These are phyloP conservation scores for Miscanthus sacchariflorus DNA, from an alignment of 202 grass and related monocot genomes.

Conservation along the genomic window DNA sequence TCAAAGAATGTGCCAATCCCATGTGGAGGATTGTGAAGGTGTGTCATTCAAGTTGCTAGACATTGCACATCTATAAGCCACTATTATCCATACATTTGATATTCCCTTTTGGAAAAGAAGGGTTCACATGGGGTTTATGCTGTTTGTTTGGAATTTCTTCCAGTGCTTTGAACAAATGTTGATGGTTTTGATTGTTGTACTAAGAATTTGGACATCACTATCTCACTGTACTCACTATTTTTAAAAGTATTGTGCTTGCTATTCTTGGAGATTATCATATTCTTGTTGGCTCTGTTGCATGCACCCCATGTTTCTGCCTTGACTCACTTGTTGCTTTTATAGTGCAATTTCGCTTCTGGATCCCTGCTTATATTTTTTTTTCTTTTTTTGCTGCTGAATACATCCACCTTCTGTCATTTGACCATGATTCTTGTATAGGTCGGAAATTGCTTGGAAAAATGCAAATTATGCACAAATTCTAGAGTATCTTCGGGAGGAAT, in stretches of 20 bases:
- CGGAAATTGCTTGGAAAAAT: constrained; percentile 99
- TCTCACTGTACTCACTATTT: neutral
- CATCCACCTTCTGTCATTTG: neutral
- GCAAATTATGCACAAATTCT: constrained; percentile 92
- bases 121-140: neutral
- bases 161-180: constrained; percentile 19
- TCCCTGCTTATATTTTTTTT: neutral
- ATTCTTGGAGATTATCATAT: neutral
- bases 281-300: neutral
- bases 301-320: neutral
- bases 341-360: constrained; percentile 19
- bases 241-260: neutral
- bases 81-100: neutral
- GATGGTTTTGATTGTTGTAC: constrained; percentile 1
- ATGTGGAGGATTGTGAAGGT: neutral
- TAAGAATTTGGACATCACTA: constrained; percentile 16
- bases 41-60: constrained; percentile 26
- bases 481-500: constrained; percentile 88
- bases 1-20: constrained; percentile 11
- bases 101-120: neutral
- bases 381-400: neutral
- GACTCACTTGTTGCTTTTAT: neutral
- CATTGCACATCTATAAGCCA: constrained; percentile 19
- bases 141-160: constrained; percentile 22
- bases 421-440: constrained; percentile 49